A percentile compares a stretch with the other conserved stretches of the same genome.
Evolutionary conservation across 2,329 filamentous ascomycete genomes (phyloP).

Genomic region (Penicillium sp.): DNA sequence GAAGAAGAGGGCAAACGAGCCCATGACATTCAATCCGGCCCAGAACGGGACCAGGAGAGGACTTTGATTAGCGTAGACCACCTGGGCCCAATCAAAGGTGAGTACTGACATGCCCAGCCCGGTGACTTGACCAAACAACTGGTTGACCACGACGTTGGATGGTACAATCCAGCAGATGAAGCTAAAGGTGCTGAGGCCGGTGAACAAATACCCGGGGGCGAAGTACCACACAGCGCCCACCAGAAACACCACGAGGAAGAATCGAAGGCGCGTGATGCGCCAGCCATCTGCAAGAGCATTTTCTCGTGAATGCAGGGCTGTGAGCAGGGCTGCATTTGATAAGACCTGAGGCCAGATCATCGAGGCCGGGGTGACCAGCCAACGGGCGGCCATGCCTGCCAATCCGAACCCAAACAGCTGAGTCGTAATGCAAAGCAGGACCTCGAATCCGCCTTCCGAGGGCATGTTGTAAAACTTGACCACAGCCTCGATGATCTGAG

Average conservation of each 20-base stretch:
- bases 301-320: constrained; percentile 37
- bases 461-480: constrained; percentile 59
- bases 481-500: constrained; percentile 41
- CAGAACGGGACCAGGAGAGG: constrained; percentile 67
- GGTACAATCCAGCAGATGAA: constrained; percentile 73
- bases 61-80: constrained; percentile 68
- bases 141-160: constrained; percentile 68
- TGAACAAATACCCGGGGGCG: constrained; percentile 65
- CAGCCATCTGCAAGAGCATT: constrained; percentile 46
- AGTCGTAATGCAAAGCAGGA: constrained; percentile 62
- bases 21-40: constrained; percentile 47
- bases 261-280: constrained; percentile 40
- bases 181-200: constrained; percentile 69
- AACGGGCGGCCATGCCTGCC: constrained; percentile 61
- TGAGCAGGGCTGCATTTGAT: constrained; percentile 53
- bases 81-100: constrained; percentile 75
- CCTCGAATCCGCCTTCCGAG: constrained; percentile 61
- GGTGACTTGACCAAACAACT: constrained; percentile 69
- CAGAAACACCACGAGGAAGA: constrained; percentile 39
- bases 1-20: constrained; percentile 47
- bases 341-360: constrained; percentile 67
- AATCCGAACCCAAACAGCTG: constrained; percentile 66
- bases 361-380: constrained; percentile 60
- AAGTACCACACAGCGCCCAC: constrained; percentile 41
- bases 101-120: constrained; percentile 69